phyloP scores from a whole-genome alignment of 192 early-diverging fungal species.

The Piromyces finnis region DNA sequence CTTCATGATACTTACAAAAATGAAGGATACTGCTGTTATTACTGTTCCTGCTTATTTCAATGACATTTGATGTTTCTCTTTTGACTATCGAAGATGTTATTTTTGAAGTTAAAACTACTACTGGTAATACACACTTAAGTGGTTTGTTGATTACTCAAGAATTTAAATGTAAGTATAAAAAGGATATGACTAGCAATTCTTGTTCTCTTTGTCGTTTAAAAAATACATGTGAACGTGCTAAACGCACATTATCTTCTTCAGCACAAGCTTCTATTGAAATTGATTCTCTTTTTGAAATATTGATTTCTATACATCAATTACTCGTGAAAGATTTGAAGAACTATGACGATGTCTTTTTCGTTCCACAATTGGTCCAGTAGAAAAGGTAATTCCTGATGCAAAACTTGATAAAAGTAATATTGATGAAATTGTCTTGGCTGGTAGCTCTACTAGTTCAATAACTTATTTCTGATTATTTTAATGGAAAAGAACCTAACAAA shows the following conservation, averaged over 20 bases:
- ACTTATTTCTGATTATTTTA: slow-evolving; percentile 95
- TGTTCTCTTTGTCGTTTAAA: slow-evolving; percentile 91
- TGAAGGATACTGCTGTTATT: slow-evolving; percentile 96
- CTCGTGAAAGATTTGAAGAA: slow-evolving; percentile 97
- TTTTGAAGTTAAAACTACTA: slow-evolving; percentile 97
- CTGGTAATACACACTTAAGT: slow-evolving; percentile 97
- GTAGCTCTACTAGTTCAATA: slow-evolving; percentile 97
- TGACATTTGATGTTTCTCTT: slow-evolving; percentile 96
- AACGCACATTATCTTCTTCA: slow-evolving; percentile 86
- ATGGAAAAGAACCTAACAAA: slow-evolving; percentile 98
- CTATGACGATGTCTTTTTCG: slow-evolving; percentile 94
- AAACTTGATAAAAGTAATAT: slow-evolving; percentile 86
- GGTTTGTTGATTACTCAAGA: slow-evolving; percentile 80
- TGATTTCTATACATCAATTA: slow-evolving; percentile 97
- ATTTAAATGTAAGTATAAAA: slow-evolving; percentile 98
- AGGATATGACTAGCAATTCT: slow-evolving; percentile 74
- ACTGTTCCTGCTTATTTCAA: slow-evolving; percentile 99
- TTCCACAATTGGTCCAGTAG: slow-evolving; percentile 84
- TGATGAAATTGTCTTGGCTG: slow-evolving; percentile 91
- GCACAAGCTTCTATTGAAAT: slow-evolving; percentile 91
- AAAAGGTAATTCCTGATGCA: slow-evolving; percentile 87
- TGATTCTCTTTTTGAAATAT: slow-evolving; percentile 89
- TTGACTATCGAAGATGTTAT: slow-evolving; percentile 93
- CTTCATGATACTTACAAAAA: slow-evolving; percentile 94
- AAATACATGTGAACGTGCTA: slow-evolving; percentile 92